Percentiles rank a stretch among this genome's conserved stretches.
Evolutionary conservation across 441 rosid species (phyloP).

Genomic region (Theobroma grandiflorum): DNA sequence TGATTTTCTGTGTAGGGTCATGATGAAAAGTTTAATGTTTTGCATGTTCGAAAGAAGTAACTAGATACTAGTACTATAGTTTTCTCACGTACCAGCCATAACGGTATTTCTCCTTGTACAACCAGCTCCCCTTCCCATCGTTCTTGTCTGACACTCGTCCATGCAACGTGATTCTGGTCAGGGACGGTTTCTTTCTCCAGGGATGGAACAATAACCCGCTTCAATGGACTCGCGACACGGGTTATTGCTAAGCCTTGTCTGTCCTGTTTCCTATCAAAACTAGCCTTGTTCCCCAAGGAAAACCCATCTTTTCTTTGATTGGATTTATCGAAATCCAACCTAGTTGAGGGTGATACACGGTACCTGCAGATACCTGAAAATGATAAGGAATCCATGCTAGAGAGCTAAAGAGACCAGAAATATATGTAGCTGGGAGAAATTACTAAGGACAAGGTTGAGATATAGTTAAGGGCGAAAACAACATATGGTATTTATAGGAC

Average conservation of each 20-base stretch:
- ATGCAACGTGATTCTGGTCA: conserved; percentile 66
- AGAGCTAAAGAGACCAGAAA: background rate
- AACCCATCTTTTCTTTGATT: conserved; percentile 21
- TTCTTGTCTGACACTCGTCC: conserved; percentile 87
- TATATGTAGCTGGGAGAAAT: background rate
- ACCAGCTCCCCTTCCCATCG: conserved; percentile 90
- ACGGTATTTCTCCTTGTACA: conserved; percentile 82
- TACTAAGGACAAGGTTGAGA: background rate
- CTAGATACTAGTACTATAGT: background rate
- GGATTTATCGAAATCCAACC: conserved; percentile 26
- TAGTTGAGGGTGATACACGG: conserved; percentile 22
- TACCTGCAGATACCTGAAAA: conserved; percentile 26
- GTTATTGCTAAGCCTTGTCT: conserved; percentile 29
- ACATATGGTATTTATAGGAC: conserved; percentile 22
- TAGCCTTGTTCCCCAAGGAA: conserved; percentile 2
- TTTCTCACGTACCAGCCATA: conserved; percentile 78
- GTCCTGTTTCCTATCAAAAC: conserved; percentile 32
- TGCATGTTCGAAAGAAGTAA: background rate
- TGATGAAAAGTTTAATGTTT: background rate
- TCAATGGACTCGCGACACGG: conserved; percentile 46
- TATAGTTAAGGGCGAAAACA: background rate
- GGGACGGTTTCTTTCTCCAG: conserved; percentile 40
- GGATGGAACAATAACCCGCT: conserved; percentile 26
- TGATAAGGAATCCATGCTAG: conserved; percentile 52
- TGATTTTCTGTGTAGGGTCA: background rate